Evolutionary conservation across 129 eudicot genomes (phyloP), one percentile per base, ranked within the genome.

Genomic region (Mikania micrantha): DNA sequence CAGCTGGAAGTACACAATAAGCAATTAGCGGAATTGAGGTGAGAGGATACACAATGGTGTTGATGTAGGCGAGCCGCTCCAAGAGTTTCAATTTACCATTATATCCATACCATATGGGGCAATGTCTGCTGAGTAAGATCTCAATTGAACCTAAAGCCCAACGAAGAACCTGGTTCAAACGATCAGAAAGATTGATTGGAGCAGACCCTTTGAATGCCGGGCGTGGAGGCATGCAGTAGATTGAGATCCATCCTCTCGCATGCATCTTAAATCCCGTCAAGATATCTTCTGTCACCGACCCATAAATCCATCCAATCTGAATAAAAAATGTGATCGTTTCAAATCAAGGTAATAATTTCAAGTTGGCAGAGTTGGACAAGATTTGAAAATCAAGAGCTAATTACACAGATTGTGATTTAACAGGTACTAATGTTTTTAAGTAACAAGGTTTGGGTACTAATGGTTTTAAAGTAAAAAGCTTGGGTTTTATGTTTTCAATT

Each of bases 131-230:
- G 12, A 87, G 77, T 42, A 87, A 47, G 54, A 87, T 87, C 81
- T 87, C 94, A 58, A 87, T 75, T 45, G 94, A 87, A 25, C 94
- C 94, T 71, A 87, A 74, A 44, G 94, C 94, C 94, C 94, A 87
- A 56, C 94, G 79, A 74, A 87, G 94, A 39, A 87, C 94, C 52
- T 87, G 94, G 64, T 87, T 82, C 40, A 87, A 58, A 71, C 94
- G 94, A 81, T 87, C 94, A 50, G 94, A 87, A 54, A 87, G 94
- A 87, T 87, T 87, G 81, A 87, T 85, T 25, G 94, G 94, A 72
- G 94, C 94, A 15, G 94, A 87, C 62, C 94, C 94, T 75, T 87
- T 87, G 67, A 87, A 87, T 5, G 94, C 94, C 6, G 94, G 87
- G 53, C 94, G 76, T 25, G 78, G 82, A 21, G 94, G 94, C 87